Conservation (phyloP, 805 yeast species). For the Ogataea kodamae region DNA sequence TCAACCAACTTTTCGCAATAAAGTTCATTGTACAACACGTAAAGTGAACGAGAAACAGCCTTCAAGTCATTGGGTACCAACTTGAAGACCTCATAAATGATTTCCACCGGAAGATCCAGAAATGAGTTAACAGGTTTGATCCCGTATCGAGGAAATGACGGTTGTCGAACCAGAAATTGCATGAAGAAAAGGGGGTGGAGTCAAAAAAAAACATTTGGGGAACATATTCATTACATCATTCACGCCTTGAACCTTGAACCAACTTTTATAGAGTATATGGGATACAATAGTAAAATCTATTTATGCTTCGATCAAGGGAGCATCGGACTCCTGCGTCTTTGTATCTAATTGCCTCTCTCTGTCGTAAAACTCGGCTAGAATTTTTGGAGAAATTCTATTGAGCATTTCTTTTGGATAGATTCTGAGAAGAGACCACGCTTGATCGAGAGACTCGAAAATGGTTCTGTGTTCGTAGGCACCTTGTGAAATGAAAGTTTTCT, state of each 20-base stretch:
- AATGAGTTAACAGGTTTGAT: slow-evolving; percentile 15
- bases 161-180: slow-evolving; percentile 15
- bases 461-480: slow-evolving; percentile 97
- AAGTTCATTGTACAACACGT: slow-evolving; percentile 46
- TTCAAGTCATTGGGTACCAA: slow-evolving; percentile 31
- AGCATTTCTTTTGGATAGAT: slow-evolving; percentile 98
- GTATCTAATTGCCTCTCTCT: slow-evolving; percentile 66
- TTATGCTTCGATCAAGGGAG: slow-evolving; percentile 26
- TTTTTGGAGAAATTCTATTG: slow-evolving; percentile 98
- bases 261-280: too few relatives aligned
- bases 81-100: slow-evolving; percentile 24
- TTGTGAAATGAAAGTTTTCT: slow-evolving; percentile 90
- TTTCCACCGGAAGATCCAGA: slow-evolving; percentile 31
- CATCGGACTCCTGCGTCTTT: slow-evolving; percentile 18
- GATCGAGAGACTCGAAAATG: slow-evolving; percentile 91
- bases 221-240: slow-evolving; percentile 5
- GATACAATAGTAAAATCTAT: slow-evolving; percentile 5
- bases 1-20: slow-evolving; percentile 37
- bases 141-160: slow-evolving; percentile 13
- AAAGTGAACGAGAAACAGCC: slow-evolving; percentile 35
- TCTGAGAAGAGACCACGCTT: slow-evolving; percentile 97
- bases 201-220: neutral
- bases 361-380: slow-evolving; percentile 91
- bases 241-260: slow-evolving; percentile 5
- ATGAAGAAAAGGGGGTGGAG: slow-evolving; percentile 4